Conservation (phyloP, 1,284 basidiomycete species). For the Rhodotorula sp. region DNA sequence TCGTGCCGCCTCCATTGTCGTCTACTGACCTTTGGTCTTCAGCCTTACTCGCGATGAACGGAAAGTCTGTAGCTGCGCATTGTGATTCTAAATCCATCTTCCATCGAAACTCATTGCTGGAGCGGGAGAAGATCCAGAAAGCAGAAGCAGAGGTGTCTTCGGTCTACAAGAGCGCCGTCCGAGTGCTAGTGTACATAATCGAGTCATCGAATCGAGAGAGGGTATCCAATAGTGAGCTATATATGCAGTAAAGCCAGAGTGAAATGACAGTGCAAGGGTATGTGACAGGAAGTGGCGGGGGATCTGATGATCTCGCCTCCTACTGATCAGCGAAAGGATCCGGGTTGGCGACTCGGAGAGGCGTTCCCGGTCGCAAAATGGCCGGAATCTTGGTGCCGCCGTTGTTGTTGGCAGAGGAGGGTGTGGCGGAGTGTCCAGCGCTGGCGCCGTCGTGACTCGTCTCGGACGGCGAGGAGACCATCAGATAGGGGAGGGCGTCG, state of each 20-base stretch:
- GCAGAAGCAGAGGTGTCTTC: too few species aligned
- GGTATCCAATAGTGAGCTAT: too few species aligned
- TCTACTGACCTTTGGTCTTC: not conserved
- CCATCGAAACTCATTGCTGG: too few species aligned
- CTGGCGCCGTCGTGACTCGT: not conserved
- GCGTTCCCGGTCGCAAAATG: constrained; percentile 21
- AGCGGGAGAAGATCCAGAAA: too few species aligned
- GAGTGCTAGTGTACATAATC: too few species aligned
- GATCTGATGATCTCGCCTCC: too few species aligned
- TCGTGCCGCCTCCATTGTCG: not conserved
- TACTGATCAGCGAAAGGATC: constrained; percentile 24
- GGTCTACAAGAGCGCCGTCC: too few species aligned
- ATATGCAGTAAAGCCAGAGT: too few species aligned
- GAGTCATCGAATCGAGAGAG: too few species aligned
- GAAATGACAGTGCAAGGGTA: too few species aligned
- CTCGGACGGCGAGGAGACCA: not conserved
- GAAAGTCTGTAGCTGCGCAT: not conserved
- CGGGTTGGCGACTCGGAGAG: constrained; percentile 20
- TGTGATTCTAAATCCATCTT: not conserved
- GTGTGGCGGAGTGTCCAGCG: not conserved
- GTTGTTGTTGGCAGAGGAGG: too few species aligned
- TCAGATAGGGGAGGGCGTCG: constrained; percentile 7
- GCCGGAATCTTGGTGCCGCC: not conserved
- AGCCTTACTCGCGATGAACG: constrained; percentile 37
- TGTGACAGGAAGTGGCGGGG: too few species aligned